Percentiles rank a stretch among this genome's conserved stretches.
Conservation (phyloP, 148 eudicot genomes). For the Salicornia ramosissima region DNA sequence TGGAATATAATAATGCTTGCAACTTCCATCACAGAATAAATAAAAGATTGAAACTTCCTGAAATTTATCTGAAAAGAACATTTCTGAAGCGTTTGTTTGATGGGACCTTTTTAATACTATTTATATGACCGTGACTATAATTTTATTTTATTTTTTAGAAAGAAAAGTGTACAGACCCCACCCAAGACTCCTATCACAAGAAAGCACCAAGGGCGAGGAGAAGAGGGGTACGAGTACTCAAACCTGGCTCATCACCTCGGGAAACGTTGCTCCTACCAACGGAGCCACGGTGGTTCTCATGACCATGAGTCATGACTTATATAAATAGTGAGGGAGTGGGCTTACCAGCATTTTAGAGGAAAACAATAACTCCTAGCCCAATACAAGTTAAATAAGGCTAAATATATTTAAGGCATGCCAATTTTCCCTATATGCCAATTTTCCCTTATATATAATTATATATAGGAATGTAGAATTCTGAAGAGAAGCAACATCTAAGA, state of each 20-base stretch:
- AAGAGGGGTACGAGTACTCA: too few relatives aligned
- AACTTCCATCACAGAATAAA: neutral
- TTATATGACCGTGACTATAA: neutral
- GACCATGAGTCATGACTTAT: neutral
- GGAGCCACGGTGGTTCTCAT: too few relatives aligned
- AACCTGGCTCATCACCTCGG: too few relatives aligned
- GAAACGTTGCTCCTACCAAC: too few relatives aligned
- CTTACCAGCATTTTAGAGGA: neutral
- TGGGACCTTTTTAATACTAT: neutral
- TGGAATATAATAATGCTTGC: conserved; percentile 12
- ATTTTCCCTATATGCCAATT: too few relatives aligned
- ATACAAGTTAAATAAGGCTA: neutral
- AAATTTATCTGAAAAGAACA: conserved; percentile 25
- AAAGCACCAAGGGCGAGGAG: too few relatives aligned
- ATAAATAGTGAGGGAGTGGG: conserved; percentile 7
- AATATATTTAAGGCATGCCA: neutral
- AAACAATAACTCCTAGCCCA: neutral
- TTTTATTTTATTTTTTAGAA: too few relatives aligned
- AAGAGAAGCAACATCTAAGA: neutral
- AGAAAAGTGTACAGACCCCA: too few relatives aligned
- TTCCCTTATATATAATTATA: too few relatives aligned
- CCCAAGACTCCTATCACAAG: too few relatives aligned
- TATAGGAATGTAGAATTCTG: neutral
- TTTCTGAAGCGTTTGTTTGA: conserved; percentile 15
- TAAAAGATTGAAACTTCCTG: conserved; percentile 23